phyloP scores from a whole-genome alignment of 495 filamentous ascomycete genomes.

The Cercophora sp. region DNA sequence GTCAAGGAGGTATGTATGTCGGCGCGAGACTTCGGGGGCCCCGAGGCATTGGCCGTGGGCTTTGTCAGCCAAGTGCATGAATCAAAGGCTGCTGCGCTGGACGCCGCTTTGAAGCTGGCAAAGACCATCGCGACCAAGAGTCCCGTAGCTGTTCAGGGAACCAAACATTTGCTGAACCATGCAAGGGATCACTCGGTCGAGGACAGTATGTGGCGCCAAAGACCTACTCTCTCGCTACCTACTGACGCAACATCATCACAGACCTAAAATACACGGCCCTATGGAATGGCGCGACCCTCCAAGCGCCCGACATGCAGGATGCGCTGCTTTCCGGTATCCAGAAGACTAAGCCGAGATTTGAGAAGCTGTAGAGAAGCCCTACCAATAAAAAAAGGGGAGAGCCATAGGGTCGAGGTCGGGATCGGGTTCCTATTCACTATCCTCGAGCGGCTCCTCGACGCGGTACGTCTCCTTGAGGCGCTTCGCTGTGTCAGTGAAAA shows the following conservation, averaged over 20 bases:
- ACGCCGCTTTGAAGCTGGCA: slow-evolving; percentile 63
- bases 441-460: neutral
- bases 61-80: slow-evolving; percentile 78
- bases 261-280: slow-evolving; percentile 76
- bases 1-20: slow-evolving; percentile 86
- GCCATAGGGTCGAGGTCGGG: too few relatives aligned
- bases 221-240: slow-evolving; percentile 3
- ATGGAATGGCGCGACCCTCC: slow-evolving; percentile 82
- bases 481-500: slow-evolving; percentile 12
- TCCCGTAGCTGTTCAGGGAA: slow-evolving; percentile 86
- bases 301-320: slow-evolving; percentile 70
- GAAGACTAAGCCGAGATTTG: slow-evolving; percentile 79
- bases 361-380: slow-evolving; percentile 61
- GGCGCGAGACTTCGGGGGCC: slow-evolving; percentile 69
- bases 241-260: slow-evolving; percentile 28
- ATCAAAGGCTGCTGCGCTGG: slow-evolving; percentile 57
- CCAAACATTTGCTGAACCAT: slow-evolving; percentile 89
- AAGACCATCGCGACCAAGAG: slow-evolving; percentile 71
- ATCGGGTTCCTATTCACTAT: neutral
- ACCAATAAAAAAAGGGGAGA: too few relatives aligned
- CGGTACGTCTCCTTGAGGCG: slow-evolving; percentile 41
- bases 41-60: slow-evolving; percentile 78
- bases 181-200: slow-evolving; percentile 71
- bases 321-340: slow-evolving; percentile 73
- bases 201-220: slow-evolving; percentile 61